These are phyloP conservation scores for Lentinula raphanica DNA, from an alignment of 768 basidiomycete species.

Conservation along the genomic window DNA sequence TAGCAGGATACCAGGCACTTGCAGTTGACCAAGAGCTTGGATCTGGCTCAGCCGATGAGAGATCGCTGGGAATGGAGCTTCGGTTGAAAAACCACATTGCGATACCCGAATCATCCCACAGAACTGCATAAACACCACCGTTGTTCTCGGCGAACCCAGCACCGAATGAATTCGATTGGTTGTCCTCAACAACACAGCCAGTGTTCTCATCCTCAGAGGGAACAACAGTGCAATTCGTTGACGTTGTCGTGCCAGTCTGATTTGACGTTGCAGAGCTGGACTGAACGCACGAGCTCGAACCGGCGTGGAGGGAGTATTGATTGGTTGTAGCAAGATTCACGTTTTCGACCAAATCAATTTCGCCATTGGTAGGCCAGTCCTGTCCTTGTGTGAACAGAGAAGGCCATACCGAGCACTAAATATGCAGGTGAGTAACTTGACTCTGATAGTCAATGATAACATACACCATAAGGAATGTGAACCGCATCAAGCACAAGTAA, in stretches of 20 bases:
- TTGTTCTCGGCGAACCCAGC: background rate
- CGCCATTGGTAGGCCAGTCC: constrained; percentile 8
- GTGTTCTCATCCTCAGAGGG: background rate
- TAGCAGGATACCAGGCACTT: background rate
- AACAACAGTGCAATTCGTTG: background rate
- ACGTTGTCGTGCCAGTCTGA: background rate
- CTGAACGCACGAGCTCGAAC: background rate
- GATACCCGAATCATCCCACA: background rate
- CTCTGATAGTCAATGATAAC: background rate
- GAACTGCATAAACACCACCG: background rate
- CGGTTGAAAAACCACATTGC: constrained; percentile 4
- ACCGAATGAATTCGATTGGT: background rate
- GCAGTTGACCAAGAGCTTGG: background rate
- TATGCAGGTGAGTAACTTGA: background rate
- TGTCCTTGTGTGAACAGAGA: constrained; percentile 5
- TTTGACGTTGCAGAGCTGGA: background rate
- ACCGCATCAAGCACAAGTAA: constrained; percentile 14
- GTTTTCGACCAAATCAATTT: constrained; percentile 11
- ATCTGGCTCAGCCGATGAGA: background rate
- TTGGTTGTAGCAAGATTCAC: constrained; percentile 5
- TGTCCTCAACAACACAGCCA: background rate
- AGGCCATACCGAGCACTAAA: constrained; percentile 7
- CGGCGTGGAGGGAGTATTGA: constrained; percentile 3
- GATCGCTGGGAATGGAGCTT: background rate
- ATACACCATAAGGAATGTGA: constrained; percentile 16